These are phyloP conservation scores for Coemansia sp. DNA, from an alignment of 192 early-diverging fungal genomes.

Conservation along the genomic window DNA sequence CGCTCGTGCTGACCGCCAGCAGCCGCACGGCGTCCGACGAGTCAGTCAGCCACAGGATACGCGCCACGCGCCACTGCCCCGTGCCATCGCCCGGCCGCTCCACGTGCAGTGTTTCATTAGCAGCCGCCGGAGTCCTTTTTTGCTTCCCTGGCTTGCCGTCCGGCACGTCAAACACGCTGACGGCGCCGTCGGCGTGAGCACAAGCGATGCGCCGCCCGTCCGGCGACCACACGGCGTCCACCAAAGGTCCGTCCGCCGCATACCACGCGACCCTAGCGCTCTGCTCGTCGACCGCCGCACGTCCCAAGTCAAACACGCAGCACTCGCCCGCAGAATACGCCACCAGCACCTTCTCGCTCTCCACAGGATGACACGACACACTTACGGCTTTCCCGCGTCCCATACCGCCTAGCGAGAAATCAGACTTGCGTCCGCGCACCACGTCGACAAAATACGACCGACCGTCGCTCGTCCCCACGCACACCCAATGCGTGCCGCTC, in stretches of 20 bases:
- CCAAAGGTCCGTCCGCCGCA: no score
- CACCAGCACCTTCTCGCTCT: slow-evolving; percentile 39
- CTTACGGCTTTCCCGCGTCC: slow-evolving; percentile 12
- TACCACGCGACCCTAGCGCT: slow-evolving; percentile 26
- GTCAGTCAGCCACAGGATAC: no score
- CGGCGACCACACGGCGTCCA: slow-evolving; percentile 28
- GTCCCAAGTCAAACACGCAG: slow-evolving; percentile 39
- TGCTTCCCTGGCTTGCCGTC: no score
- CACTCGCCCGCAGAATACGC: slow-evolving; percentile 33
- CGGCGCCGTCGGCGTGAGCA: no score
- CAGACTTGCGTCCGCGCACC: slow-evolving; percentile 32
- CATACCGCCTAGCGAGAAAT: slow-evolving; percentile 38
- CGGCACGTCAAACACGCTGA: no score
- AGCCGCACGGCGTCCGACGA: no score
- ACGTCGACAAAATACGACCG: slow-evolving; percentile 49
- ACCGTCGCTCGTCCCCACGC: slow-evolving; percentile 38
- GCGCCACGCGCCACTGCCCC: no score
- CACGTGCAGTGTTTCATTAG: no score
- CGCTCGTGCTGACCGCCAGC: no score
- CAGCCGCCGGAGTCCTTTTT: no score
- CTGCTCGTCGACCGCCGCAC: slow-evolving; percentile 18
- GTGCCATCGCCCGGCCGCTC: no score
- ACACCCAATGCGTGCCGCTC: slow-evolving; percentile 38
- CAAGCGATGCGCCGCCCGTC: slow-evolving; percentile 5
- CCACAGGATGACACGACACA: slow-evolving; percentile 30